These are phyloP conservation scores for Exophiala bonariae DNA, from an alignment of 2,329 filamentous ascomycete species.

Conservation along the genomic window DNA sequence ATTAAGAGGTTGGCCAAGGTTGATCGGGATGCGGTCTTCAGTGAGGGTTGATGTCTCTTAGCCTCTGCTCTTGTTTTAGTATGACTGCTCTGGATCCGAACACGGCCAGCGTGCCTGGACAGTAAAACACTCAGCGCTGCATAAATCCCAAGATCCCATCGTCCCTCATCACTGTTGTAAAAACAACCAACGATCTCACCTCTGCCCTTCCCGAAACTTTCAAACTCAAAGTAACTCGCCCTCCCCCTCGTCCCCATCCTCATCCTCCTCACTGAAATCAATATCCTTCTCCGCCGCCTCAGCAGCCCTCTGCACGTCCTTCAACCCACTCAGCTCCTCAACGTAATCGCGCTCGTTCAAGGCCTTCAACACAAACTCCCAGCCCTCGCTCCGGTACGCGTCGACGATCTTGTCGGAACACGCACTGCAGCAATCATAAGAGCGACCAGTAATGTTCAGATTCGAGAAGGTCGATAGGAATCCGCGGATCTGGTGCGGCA, in stretches of 20 bases:
- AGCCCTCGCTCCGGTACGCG: conserved; percentile 55
- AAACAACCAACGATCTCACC: too few relatives aligned
- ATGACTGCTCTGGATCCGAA: too few relatives aligned
- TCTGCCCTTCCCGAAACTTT: too few relatives aligned
- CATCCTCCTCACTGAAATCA: conserved; percentile 42
- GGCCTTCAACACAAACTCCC: conserved; percentile 61
- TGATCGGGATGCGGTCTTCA: conserved; percentile 47
- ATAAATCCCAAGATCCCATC: too few relatives aligned
- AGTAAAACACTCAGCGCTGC: too few relatives aligned
- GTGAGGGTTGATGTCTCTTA: conserved; percentile 15
- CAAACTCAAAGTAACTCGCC: conserved; percentile 39
- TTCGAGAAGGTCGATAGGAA: conserved; percentile 63
- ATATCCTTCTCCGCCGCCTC: conserved; percentile 46
- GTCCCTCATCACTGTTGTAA: too few relatives aligned
- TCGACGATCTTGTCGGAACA: conserved; percentile 58
- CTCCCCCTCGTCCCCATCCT: conserved; percentile 33
- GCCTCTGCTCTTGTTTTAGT: too few relatives aligned
- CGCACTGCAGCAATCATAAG: conserved; percentile 63
- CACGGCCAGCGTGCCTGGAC: too few relatives aligned
- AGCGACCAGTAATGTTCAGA: conserved; percentile 55
- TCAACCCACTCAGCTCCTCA: conserved; percentile 62
- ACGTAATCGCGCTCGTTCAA: conserved; percentile 63
- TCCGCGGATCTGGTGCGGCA: conserved; percentile 65
- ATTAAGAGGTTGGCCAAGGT: conserved; percentile 63
- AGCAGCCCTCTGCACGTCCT: conserved; percentile 52